These are phyloP conservation scores for Xanthoparmelia taractica DNA, from an alignment of 495 filamentous ascomycete species.

Conservation along the genomic window DNA sequence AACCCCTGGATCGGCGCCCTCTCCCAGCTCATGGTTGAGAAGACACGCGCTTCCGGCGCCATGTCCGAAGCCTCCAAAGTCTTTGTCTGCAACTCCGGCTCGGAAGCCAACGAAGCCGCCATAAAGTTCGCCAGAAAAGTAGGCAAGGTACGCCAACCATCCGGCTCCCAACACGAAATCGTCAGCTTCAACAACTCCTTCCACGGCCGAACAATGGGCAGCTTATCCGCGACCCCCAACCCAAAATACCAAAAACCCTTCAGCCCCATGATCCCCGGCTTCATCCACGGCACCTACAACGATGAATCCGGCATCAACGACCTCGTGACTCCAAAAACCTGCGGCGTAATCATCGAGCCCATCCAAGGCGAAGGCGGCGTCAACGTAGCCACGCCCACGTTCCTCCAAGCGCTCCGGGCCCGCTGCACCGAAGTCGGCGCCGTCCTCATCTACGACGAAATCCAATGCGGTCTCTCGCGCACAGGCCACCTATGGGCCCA, in stretches of 20 bases:
- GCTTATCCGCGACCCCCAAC: conserved; percentile 90
- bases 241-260: conserved; percentile 96
- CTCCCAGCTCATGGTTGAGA: conserved; percentile 72
- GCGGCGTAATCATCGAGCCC: conserved; percentile 92
- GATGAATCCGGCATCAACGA: conserved; percentile 59
- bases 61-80: conserved; percentile 76
- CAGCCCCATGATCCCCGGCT: conserved; percentile 89
- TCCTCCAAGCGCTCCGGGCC: conserved; percentile 65
- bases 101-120: conserved; percentile 93
- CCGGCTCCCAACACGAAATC: conserved; percentile 69
- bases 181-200: conserved; percentile 87
- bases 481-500: conserved; percentile 92
- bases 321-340: conserved; percentile 76
- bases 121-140: conserved; percentile 94
- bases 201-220: conserved; percentile 94
- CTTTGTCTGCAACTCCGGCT: conserved; percentile 92
- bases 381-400: conserved; percentile 71
- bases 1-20: conserved; percentile 88
- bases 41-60: conserved; percentile 62
- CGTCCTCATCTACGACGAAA: conserved; percentile 89
- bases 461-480: conserved; percentile 84
- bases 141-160: conserved; percentile 62
- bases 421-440: conserved; percentile 84
- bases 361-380: conserved; percentile 97
- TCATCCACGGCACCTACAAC: conserved; percentile 79